Evolutionary conservation across 306 rosid species (phyloP).

Genomic region (Cucurbita ficifolia): DNA sequence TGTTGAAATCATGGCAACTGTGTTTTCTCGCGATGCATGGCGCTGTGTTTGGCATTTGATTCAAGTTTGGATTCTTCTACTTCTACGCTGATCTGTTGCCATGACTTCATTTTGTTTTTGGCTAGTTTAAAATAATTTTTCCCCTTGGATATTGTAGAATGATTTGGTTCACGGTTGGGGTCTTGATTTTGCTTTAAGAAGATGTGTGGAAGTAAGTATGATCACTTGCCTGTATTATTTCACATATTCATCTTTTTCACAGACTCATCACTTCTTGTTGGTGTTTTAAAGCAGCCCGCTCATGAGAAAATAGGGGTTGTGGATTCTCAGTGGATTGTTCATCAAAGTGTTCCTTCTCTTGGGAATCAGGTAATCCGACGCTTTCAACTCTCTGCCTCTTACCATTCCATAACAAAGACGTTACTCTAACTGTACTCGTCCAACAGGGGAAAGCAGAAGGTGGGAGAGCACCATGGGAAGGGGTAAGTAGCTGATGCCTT

Average conservation of each 20-base stretch:
- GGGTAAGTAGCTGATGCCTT: conserved; percentile 29
- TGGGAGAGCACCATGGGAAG: conserved; percentile 69
- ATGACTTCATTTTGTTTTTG: not conserved
- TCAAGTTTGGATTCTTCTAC: conserved; percentile 32
- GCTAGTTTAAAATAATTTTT: not conserved
- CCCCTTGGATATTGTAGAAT: conserved; percentile 31
- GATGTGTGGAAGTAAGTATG: conserved; percentile 50
- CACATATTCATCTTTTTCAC: not conserved
- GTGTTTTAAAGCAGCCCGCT: conserved; percentile 37
- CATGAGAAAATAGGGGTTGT: conserved; percentile 86
- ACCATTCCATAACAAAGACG: not conserved
- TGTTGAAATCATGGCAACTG: conserved; percentile 96
- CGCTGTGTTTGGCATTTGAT: conserved; percentile 94
- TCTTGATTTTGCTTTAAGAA: conserved; percentile 72
- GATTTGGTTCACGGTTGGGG: conserved; percentile 98
- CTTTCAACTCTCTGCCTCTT: not conserved
- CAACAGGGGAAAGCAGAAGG: conserved; percentile 44
- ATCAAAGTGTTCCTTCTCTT: conserved; percentile 73
- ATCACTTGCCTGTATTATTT: not conserved
- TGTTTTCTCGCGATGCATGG: conserved; percentile 81
- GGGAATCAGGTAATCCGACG: conserved; percentile 53
- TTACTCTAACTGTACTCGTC: not conserved
- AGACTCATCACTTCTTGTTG: not conserved
- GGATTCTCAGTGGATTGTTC: conserved; percentile 77
- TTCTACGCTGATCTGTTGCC: not conserved